Evolutionary conservation across 1,284 basidiomycete genomes (phyloP).

Genomic region (Xerocomus nothofagi): DNA sequence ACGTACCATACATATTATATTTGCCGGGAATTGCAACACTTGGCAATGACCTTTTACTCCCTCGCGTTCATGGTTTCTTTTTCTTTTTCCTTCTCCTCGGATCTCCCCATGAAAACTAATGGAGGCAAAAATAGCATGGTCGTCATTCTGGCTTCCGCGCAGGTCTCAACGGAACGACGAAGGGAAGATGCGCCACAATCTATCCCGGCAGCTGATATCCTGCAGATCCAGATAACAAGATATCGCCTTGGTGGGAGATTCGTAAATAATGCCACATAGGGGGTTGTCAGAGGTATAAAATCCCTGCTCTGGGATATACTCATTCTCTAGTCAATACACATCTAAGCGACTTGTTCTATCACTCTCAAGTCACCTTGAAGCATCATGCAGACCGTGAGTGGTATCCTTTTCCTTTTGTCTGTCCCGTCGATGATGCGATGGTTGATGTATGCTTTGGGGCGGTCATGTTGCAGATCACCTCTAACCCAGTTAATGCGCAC

Average conservation of each 20-base stretch:
- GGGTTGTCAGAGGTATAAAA: slow-evolving; percentile 10
- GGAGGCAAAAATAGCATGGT: too few species aligned
- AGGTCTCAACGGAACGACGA: background rate
- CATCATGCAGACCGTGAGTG: slow-evolving; percentile 25
- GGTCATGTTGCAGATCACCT: slow-evolving; percentile 12
- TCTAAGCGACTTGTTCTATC: too few species aligned
- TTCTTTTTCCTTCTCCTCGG: background rate
- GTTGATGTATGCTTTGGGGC: background rate
- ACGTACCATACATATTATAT: background rate
- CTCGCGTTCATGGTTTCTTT: background rate
- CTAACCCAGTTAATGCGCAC: slow-evolving; percentile 29
- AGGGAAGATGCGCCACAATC: too few species aligned
- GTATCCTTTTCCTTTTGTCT: background rate
- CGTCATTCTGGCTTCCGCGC: background rate
- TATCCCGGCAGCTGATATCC: too few species aligned
- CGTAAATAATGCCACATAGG: slow-evolving; percentile 15
- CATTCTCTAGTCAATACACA: background rate
- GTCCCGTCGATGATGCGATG: background rate
- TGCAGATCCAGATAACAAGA: background rate
- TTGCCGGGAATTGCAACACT: too few species aligned
- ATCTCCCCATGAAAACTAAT: too few species aligned
- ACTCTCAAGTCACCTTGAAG: background rate
- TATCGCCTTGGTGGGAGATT: background rate
- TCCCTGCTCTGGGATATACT: background rate
- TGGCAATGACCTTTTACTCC: background rate